phyloP scores from a whole-genome alignment of 805 yeast species.

The Lachancea quebecensis region DNA sequence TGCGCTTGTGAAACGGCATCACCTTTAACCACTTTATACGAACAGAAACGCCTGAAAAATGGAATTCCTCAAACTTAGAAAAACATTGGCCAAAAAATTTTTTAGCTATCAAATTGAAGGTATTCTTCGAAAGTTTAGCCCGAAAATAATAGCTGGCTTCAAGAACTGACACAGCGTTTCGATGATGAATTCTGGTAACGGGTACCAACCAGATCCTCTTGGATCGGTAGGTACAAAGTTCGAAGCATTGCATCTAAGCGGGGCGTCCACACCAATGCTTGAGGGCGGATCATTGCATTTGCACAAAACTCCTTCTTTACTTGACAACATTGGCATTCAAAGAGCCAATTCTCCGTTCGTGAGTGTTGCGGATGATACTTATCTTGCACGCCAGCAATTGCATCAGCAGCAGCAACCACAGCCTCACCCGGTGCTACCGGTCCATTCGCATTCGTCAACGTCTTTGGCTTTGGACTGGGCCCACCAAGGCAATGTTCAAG shows the following conservation, averaged over 20 bases:
- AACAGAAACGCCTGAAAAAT: too few relatives aligned
- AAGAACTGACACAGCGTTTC: not conserved
- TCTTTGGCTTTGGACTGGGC: constrained; percentile 10
- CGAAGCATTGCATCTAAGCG: constrained; percentile 11
- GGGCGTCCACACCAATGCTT: constrained; percentile 10
- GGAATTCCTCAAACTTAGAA: too few relatives aligned
- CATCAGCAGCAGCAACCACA: not conserved
- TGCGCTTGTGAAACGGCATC: too few relatives aligned
- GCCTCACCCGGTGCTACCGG: constrained; percentile 1
- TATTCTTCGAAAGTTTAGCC: not conserved
- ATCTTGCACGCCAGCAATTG: constrained; percentile 1
- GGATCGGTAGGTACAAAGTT: constrained; percentile 19
- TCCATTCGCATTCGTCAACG: constrained; percentile 10
- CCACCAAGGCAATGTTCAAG: not conserved
- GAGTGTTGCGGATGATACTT: not conserved
- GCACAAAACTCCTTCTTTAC: constrained; percentile 19
- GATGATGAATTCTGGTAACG: constrained; percentile 11
- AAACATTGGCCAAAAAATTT: constrained; percentile 2
- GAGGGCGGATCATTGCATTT: constrained; percentile 10
- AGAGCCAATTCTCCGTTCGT: constrained; percentile 21
- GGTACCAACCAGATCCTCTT: constrained; percentile 12
- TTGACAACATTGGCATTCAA: constrained; percentile 25
- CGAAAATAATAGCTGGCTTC: not conserved
- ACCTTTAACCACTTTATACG: too few relatives aligned
- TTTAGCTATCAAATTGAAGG: not conserved